These are phyloP conservation scores for Rosa multiflora DNA, from an alignment of 306 rosid species.

Conservation along the genomic window DNA sequence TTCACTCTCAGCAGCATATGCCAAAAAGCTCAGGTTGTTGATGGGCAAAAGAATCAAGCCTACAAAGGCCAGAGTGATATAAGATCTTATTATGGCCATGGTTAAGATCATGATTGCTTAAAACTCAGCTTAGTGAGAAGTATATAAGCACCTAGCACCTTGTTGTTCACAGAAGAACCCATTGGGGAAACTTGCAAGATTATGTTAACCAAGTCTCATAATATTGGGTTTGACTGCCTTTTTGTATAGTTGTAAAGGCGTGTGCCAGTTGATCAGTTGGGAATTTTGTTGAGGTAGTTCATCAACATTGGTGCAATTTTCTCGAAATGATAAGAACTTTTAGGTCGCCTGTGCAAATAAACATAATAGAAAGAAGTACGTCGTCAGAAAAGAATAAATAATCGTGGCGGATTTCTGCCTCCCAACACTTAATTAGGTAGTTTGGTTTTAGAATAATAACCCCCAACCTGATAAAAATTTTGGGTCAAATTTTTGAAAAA, in stretches of 20 bases:
- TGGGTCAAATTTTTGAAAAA: background rate
- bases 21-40: constrained; percentile 27
- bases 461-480: too few species aligned
- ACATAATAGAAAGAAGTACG: background rate
- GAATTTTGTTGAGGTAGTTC: constrained; percentile 54
- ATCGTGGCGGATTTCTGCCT: too few species aligned
- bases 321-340: constrained; percentile 19
- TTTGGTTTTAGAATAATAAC: too few species aligned
- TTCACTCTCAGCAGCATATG: constrained; percentile 34
- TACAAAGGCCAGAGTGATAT: constrained; percentile 25
- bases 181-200: constrained; percentile 39
- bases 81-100: constrained; percentile 35
- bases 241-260: constrained; percentile 1
- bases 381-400: too few species aligned
- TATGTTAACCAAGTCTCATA: constrained; percentile 27
- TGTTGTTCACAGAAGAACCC: background rate
- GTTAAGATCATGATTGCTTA: constrained; percentile 19
- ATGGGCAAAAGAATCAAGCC: constrained; percentile 25
- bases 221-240: constrained; percentile 64
- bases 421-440: background rate
- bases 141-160: constrained; percentile 36
- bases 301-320: constrained; percentile 48
- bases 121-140: background rate
- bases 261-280: constrained; percentile 8
- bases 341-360: constrained; percentile 27